Evolutionary conservation across 345 rosid species (phyloP).

Genomic region (Eutrema heterophyllum): DNA sequence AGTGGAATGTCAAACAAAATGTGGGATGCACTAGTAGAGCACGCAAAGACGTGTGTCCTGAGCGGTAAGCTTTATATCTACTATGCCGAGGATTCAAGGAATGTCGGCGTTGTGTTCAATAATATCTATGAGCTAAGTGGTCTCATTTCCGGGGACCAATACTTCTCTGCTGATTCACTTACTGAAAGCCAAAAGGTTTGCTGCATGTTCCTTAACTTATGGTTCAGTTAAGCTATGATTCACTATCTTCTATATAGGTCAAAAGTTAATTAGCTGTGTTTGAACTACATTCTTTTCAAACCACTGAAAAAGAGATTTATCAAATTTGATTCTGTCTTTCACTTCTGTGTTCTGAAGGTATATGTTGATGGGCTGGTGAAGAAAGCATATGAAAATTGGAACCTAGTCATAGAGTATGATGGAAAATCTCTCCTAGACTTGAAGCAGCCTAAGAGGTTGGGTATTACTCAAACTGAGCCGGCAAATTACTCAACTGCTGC

Average conservation of each 20-base stretch:
- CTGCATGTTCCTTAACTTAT: slow-evolving; percentile 1
- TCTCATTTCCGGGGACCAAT: slow-evolving; percentile 83
- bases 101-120: slow-evolving; percentile 78
- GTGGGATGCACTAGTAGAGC: slow-evolving; percentile 98
- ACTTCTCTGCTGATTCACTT: slow-evolving; percentile 71
- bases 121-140: slow-evolving; percentile 81
- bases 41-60: slow-evolving; percentile 92
- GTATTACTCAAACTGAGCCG: slow-evolving; percentile 45
- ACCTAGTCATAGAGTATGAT: slow-evolving; percentile 77
- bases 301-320: background rate
- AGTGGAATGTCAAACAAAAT: slow-evolving; percentile 99
- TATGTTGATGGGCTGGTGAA: slow-evolving; percentile 81
- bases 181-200: slow-evolving; percentile 88
- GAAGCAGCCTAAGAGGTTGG: slow-evolving; percentile 58
- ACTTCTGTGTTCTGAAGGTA: slow-evolving; percentile 45
- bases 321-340: background rate
- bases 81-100: slow-evolving; percentile 78
- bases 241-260: background rate
- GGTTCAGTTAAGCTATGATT: background rate
- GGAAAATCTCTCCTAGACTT: slow-evolving; percentile 70
- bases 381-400: slow-evolving; percentile 97
- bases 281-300: background rate
- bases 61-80: slow-evolving; percentile 78
- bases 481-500: slow-evolving; percentile 39
- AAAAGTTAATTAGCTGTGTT: background rate